phyloP scores from a whole-genome alignment of 2,329 filamentous ascomycete species.

The Aspergillus luchuensis region DNA sequence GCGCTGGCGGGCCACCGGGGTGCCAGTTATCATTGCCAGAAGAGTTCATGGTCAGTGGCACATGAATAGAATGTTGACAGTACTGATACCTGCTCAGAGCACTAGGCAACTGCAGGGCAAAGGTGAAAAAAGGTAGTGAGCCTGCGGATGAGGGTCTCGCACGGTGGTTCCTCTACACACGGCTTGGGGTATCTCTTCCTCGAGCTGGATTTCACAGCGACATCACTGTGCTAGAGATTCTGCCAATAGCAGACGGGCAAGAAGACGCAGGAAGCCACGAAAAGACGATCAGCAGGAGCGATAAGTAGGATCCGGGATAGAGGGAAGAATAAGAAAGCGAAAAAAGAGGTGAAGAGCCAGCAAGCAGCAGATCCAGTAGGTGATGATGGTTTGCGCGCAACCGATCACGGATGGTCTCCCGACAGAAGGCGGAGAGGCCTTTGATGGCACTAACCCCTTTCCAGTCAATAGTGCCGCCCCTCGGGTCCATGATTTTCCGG shows the following conservation, averaged over 20 bases:
- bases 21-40: slow-evolving; percentile 49
- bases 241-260: slow-evolving; percentile 13
- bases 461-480: slow-evolving; percentile 17
- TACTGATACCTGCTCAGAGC: slow-evolving; percentile 1
- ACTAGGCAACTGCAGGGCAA: neutral
- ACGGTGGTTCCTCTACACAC: slow-evolving; percentile 27
- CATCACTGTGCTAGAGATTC: slow-evolving; percentile 29
- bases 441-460: slow-evolving; percentile 33
- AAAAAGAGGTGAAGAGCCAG: slow-evolving; percentile 16
- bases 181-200: slow-evolving; percentile 24
- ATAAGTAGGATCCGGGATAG: neutral
- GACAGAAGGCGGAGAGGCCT: slow-evolving; percentile 37
- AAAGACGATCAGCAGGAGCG: neutral
- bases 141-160: slow-evolving; percentile 14
- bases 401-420: slow-evolving; percentile 39
- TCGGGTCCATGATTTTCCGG: slow-evolving; percentile 33
- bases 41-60: slow-evolving; percentile 41
- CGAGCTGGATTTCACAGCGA: slow-evolving; percentile 30
- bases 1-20: slow-evolving; percentile 43
- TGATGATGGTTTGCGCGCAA: slow-evolving; percentile 41
- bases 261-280: slow-evolving; percentile 4
- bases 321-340: slow-evolving; percentile 1
- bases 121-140: slow-evolving; percentile 6
- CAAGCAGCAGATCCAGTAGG: slow-evolving; percentile 23
- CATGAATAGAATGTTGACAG: slow-evolving; percentile 19